A percentile compares a stretch with the other conserved stretches of the same genome.
These are phyloP conservation scores for Bryoglossum gracile DNA, from an alignment of 495 filamentous ascomycete genomes.

Conservation along the genomic window DNA sequence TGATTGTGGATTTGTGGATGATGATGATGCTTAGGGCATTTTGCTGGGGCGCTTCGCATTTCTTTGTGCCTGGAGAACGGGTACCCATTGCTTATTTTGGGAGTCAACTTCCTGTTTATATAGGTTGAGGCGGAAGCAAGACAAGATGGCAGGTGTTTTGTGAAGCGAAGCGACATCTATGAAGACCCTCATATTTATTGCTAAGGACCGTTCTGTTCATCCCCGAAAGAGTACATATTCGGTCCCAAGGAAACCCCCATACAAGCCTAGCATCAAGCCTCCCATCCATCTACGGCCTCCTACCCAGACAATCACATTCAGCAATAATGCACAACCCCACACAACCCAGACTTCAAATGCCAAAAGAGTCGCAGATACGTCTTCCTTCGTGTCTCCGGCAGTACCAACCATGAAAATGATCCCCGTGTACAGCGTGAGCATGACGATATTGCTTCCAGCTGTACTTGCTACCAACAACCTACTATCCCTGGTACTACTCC, in stretches of 20 bases:
- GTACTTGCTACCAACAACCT: slow-evolving; percentile 48
- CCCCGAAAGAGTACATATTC: slow-evolving; percentile 29
- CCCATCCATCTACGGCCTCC: slow-evolving; percentile 33
- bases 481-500: slow-evolving; percentile 36
- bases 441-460: slow-evolving; percentile 49
- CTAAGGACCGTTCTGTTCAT: too few relatives aligned
- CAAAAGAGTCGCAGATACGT: slow-evolving; percentile 20
- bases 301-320: slow-evolving; percentile 29
- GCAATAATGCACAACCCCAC: slow-evolving; percentile 29
- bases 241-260: slow-evolving; percentile 34
- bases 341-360: slow-evolving; percentile 32
- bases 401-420: slow-evolving; percentile 31
- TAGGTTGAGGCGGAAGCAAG: slow-evolving; percentile 23
- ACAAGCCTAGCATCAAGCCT: slow-evolving; percentile 29
- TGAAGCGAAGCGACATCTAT: too few relatives aligned
- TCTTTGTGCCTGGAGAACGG: slow-evolving; percentile 22
- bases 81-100: slow-evolving; percentile 23
- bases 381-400: slow-evolving; percentile 7
- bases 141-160: too few relatives aligned
- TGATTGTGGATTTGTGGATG: slow-evolving; percentile 24
- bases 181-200: too few relatives aligned
- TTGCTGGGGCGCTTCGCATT: slow-evolving; percentile 25
- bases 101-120: slow-evolving; percentile 28
- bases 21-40: slow-evolving; percentile 27
- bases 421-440: slow-evolving; percentile 45